These are phyloP conservation scores for Auriscalpium orientale DNA, from an alignment of 768 basidiomycete species.

Conservation along the genomic window DNA sequence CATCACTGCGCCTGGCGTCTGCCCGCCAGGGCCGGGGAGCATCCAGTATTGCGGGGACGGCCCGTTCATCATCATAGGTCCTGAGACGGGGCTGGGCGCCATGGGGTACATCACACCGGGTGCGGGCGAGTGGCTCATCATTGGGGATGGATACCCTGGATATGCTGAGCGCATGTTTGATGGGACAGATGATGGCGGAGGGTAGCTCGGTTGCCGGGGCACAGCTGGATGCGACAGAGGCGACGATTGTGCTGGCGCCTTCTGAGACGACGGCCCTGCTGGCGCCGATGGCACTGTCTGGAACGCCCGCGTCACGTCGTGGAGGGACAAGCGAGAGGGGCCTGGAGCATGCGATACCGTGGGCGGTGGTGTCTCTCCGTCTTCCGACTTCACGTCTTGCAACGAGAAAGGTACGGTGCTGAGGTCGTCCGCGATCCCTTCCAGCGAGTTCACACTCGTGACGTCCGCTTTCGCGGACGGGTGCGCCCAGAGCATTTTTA, in stretches of 20 bases:
- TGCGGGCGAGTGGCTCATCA: conserved; percentile 66
- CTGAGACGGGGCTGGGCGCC: conserved; percentile 55
- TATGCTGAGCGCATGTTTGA: conserved; percentile 50
- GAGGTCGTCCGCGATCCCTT: conserved; percentile 78
- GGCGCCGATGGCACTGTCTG: conserved; percentile 73
- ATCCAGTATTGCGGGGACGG: conserved; percentile 65
- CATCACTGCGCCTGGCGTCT: conserved; percentile 44
- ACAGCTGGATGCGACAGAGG: conserved; percentile 6
- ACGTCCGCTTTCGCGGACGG: conserved; percentile 61
- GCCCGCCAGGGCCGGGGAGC: conserved; percentile 38
- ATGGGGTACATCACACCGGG: conserved; percentile 62
- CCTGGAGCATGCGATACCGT: conserved; percentile 34
- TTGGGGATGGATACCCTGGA: conserved; percentile 54
- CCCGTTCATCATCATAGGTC: conserved; percentile 54
- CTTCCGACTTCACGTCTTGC: conserved; percentile 83
- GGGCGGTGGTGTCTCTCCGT: conserved; percentile 73
- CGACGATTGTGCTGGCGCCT: conserved; percentile 40
- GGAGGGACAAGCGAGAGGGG: conserved; percentile 69
- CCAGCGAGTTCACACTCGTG: conserved; percentile 70
- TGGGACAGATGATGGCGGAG: conserved; percentile 32
- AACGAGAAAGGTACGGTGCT: conserved; percentile 72
- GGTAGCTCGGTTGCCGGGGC: conserved; percentile 5
- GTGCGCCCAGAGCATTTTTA: conserved; percentile 82
- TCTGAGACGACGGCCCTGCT: conserved; percentile 36
- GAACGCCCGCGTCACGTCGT: conserved; percentile 81